A percentile compares a stretch with the other conserved stretches of the same genome.
phyloP scores from a whole-genome alignment of 176 grass and related monocot genomes.

The Cenchrus fungigraminus region DNA sequence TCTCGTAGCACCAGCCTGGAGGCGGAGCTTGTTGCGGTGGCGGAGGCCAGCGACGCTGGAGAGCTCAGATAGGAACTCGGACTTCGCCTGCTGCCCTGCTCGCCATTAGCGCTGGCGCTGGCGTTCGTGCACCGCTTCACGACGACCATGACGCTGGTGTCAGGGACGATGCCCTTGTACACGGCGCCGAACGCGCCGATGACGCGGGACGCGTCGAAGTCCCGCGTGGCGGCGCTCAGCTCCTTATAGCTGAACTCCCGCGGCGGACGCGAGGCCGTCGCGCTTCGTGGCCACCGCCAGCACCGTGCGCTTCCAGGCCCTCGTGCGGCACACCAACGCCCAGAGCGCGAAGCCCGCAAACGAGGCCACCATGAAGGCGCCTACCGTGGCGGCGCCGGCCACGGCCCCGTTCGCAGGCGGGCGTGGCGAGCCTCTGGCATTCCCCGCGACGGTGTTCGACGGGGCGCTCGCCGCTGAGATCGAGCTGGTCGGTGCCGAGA shows the following conservation, averaged over 20 bases:
- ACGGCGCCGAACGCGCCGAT: constrained; percentile 98
- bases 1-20: constrained; percentile 93
- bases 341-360: constrained; percentile 76
- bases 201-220: constrained; percentile 71
- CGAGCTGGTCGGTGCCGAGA: constrained; percentile 36
- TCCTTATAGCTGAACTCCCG: constrained; percentile 89
- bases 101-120: constrained; percentile 18
- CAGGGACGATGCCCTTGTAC: constrained; percentile 91
- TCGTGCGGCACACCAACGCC: constrained; percentile 51
- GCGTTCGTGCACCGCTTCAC: constrained; percentile 81
- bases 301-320: constrained; percentile 30
- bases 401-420: constrained; percentile 60
- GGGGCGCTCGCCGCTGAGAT: constrained; percentile 42
- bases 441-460: background rate
- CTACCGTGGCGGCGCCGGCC: constrained; percentile 71
- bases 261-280: constrained; percentile 54
- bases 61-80: constrained; percentile 90
- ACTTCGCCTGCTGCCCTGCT: constrained; percentile 47
- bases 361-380: constrained; percentile 68
- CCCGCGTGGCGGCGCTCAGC: constrained; percentile 65
- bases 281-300: constrained; percentile 40
- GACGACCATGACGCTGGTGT: constrained; percentile 92
- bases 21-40: constrained; percentile 85
- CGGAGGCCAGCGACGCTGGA: constrained; percentile 95
- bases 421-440: constrained; percentile 5